Conservation (phyloP, 331 rosid genomes). For the Quercus lobata region DNA sequence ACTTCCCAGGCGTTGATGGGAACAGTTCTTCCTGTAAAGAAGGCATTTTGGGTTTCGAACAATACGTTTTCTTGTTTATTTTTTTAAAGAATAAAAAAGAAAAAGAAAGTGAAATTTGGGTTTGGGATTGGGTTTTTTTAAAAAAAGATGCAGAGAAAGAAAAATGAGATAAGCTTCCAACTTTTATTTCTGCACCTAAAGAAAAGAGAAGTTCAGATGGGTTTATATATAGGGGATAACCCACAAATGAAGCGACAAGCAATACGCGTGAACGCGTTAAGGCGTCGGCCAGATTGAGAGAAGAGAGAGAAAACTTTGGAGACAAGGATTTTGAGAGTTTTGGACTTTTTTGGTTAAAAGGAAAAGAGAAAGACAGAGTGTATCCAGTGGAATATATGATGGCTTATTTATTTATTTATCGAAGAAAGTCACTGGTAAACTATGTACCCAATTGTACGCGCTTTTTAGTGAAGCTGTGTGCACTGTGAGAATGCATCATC, state of each 20-base stretch:
- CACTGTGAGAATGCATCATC: no score
- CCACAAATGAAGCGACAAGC: constrained; percentile 29
- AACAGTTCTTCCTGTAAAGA: constrained; percentile 66
- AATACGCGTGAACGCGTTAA: constrained; percentile 77
- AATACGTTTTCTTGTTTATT: background rate
- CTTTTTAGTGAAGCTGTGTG: no score
- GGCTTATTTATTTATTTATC: background rate
- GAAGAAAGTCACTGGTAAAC: background rate
- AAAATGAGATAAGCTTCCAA: background rate
- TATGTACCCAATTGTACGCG: no score
- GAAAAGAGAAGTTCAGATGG: background rate
- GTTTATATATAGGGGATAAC: constrained; percentile 49
- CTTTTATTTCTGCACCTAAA: constrained; percentile 39
- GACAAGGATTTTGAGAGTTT: background rate
- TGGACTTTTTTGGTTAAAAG: background rate
- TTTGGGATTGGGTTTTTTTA: background rate
- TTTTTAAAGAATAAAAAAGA: no score
- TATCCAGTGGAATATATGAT: no score
- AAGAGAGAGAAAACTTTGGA: background rate
- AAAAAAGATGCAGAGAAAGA: constrained; percentile 34
- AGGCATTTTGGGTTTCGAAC: constrained; percentile 38
- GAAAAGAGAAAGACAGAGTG: no score
- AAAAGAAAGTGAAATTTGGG: background rate
- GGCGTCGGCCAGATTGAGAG: constrained; percentile 24
- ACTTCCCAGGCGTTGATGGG: constrained; percentile 86